Conservation (phyloP, 2,329 filamentous ascomycete genomes). For the Lecanoromycetidae sp. region DNA sequence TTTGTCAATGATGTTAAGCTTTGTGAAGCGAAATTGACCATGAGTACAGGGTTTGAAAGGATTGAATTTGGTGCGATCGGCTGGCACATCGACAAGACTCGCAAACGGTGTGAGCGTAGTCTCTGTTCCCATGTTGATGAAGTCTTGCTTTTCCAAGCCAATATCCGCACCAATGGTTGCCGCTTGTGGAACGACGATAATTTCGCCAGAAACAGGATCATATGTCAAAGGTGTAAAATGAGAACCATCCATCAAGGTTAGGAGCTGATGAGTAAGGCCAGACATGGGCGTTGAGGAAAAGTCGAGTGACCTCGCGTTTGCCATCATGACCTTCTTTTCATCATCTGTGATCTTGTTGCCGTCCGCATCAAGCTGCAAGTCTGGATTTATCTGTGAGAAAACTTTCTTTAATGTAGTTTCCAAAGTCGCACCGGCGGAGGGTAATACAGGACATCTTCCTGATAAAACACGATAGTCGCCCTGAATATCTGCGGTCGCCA, state of each 20-base stretch:
- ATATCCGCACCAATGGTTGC: slow-evolving; percentile 15
- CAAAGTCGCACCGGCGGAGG: slow-evolving; percentile 30
- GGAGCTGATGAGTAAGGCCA: slow-evolving; percentile 25
- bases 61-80: slow-evolving; percentile 9
- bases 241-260: slow-evolving; percentile 26
- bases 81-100: slow-evolving; percentile 20
- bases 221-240: slow-evolving; percentile 30
- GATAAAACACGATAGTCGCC: slow-evolving; percentile 23
- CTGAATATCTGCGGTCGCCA: neutral
- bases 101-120: slow-evolving; percentile 30
- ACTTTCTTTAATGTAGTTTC: slow-evolving; percentile 15
- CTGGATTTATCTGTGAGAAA: neutral
- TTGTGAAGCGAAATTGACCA: slow-evolving; percentile 36
- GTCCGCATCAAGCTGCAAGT: neutral
- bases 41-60: slow-evolving; percentile 38
- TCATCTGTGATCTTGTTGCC: neutral
- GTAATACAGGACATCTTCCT: slow-evolving; percentile 31
- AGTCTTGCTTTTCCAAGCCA: slow-evolving; percentile 18
- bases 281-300: slow-evolving; percentile 24
- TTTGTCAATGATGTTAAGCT: slow-evolving; percentile 40
- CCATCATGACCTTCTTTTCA: too few relatives aligned
- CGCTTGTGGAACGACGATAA: neutral
- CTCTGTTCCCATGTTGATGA: slow-evolving; percentile 22
- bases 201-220: slow-evolving; percentile 1
- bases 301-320: slow-evolving; percentile 4